Evolutionary conservation across 2,329 filamentous ascomycete species (phyloP), one percentile per base, ranked within the genome.

Genomic region (Aspergillus proliferans): DNA sequence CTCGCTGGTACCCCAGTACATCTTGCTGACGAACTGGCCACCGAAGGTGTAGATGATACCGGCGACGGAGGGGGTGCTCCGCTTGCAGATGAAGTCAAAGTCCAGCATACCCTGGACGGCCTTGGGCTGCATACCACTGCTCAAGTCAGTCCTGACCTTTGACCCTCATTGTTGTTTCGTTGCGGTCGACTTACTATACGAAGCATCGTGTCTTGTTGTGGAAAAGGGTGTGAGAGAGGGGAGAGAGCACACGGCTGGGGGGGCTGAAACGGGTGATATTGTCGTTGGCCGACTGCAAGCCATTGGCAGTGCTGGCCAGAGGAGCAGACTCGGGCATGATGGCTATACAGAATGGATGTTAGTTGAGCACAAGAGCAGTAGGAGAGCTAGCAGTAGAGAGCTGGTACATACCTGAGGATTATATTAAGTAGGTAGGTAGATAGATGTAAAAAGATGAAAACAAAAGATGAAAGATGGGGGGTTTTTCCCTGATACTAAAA

Each of bases 1-100:
- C 82, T 98, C 93, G 78, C 90, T 96, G 69, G 93, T 98, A 69
- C 93, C 93, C 93, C 93, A 98, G 87, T 98, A 98, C 93, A 98
- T 97, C 86, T 98, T 98, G 85, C 90, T 96, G 71, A 98, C 93
- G 84, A 98, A 98, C 78, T 98, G 93, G 62, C 93, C 93, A 72
- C 93, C 93, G 70, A 98, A 98, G 64, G 93, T 96, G 82, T 98
- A 98, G 82, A 98, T 97, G 77, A 98, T 97, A 71, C 91, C 93
- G 60, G 93, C 93, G 51, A 98, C 93, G 51, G 93, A 98, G 58
- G 93, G 93, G 52, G 88, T 94, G 71, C 85, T 82, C 67, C 93
- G 88, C 85, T 97, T 97, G 90, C 93, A 98, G 78, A 98, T 98
- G 83, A 97, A 98, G 81, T 98, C 93, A 74, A 98, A 98, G 76